A percentile compares a stretch with the other conserved stretches of the same genome.
Conservation (phyloP, 2,329 filamentous ascomycete species). For the Fusarium gaditjirri region DNA sequence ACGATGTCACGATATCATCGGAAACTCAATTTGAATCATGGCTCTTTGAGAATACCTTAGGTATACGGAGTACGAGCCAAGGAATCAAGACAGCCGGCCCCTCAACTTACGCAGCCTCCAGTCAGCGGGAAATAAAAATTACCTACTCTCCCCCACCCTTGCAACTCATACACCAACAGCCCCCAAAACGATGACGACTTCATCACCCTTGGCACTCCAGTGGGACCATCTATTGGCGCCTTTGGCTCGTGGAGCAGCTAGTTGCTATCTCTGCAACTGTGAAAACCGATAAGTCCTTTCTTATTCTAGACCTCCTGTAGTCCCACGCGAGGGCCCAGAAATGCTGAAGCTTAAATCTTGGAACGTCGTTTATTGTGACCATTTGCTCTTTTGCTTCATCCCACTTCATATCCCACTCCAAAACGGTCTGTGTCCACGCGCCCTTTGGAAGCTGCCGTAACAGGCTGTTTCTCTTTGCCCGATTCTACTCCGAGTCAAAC, state of each 20-base stretch:
- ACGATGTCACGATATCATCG: neutral
- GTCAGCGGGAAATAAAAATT: neutral
- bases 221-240: neutral
- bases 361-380: neutral
- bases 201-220: neutral
- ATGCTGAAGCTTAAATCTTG: constrained; percentile 15
- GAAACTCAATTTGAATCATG: neutral
- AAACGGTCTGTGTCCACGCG: constrained; percentile 8
- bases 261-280: neutral
- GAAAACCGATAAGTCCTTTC: neutral
- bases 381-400: constrained; percentile 8
- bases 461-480: neutral
- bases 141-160: neutral
- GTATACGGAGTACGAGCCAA: neutral
- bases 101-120: neutral
- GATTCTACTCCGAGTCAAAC: neutral
- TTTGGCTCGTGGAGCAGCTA: neutral
- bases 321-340: neutral
- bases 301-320: neutral
- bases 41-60: neutral
- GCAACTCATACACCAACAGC: neutral
- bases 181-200: constrained; percentile 14
- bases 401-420: constrained; percentile 24
- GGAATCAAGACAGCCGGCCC: neutral
- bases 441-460: neutral